Percentiles rank a stretch among this genome's conserved stretches.
These are phyloP conservation scores for Microsporum audouinii DNA, from an alignment of 2,329 filamentous ascomycete species.

Conservation along the genomic window DNA sequence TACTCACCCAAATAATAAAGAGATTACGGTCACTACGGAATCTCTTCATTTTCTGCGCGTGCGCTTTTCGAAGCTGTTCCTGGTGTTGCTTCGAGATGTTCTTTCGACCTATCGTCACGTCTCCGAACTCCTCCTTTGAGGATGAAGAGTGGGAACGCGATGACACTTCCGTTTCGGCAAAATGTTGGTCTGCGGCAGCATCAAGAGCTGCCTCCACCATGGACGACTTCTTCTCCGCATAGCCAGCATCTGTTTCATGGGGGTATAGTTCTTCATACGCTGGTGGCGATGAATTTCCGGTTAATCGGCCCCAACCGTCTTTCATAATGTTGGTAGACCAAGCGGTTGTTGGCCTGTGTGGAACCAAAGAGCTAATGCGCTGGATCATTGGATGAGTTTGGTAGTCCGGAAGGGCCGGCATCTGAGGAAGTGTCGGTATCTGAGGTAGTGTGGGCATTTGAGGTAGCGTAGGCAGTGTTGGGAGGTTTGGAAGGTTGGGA, in stretches of 20 bases:
- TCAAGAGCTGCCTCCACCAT: constrained; percentile 34
- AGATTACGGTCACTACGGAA: constrained; percentile 41
- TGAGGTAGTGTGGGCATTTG: constrained; percentile 42
- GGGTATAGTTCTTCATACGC: constrained; percentile 73
- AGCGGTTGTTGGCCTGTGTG: constrained; percentile 48
- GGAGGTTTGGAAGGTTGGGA: neutral
- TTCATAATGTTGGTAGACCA: constrained; percentile 22
- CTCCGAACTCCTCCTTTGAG: constrained; percentile 24
- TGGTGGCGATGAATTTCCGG: constrained; percentile 48
- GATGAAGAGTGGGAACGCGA: constrained; percentile 2
- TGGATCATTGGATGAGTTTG: constrained; percentile 62
- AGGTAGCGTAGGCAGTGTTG: neutral
- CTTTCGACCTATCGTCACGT: constrained; percentile 34
- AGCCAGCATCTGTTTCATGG: constrained; percentile 26
- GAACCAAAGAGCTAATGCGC: constrained; percentile 60
- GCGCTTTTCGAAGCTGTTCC: constrained; percentile 36
- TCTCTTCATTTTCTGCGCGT: constrained; percentile 39
- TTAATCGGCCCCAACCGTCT: constrained; percentile 54
- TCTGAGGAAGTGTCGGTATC: constrained; percentile 26
- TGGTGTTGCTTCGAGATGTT: constrained; percentile 36
- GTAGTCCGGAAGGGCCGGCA: constrained; percentile 58
- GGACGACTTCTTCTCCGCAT: constrained; percentile 34
- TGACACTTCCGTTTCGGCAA: constrained; percentile 24
- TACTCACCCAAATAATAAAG: constrained; percentile 44
- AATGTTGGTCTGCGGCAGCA: constrained; percentile 35